These are phyloP conservation scores for Thraustotheca clavata DNA, from an alignment of 352 stramenopile species.

Conservation along the genomic window DNA sequence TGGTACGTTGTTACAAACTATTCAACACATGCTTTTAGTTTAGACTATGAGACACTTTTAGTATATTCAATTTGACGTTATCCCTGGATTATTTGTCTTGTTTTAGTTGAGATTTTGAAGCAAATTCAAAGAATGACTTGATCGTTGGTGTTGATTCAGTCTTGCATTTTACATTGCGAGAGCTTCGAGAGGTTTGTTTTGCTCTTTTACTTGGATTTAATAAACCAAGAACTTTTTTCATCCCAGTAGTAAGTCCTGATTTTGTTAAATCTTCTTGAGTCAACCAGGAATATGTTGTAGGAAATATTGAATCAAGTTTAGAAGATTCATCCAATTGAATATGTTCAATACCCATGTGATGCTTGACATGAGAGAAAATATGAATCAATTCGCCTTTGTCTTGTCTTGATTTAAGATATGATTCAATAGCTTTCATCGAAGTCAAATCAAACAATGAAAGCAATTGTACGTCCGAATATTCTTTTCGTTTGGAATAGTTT, in stretches of 20 bases:
- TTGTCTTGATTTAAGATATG: conserved; percentile 27
- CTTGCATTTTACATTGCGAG: conserved; percentile 11
- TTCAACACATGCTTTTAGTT: too few species aligned
- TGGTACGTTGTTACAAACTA: too few species aligned
- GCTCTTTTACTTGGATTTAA: conserved; percentile 21
- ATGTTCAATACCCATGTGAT: conserved; percentile 85
- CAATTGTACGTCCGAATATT: conserved; percentile 39
- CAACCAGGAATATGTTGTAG: conserved; percentile 46
- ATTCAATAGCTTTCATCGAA: not conserved
- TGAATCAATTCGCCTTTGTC: conserved; percentile 71
- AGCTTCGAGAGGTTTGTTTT: not conserved
- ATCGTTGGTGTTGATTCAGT: not conserved
- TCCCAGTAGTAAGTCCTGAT: conserved; percentile 77
- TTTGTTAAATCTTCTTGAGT: conserved; percentile 60
- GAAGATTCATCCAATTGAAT: conserved; percentile 39
- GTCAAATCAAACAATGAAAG: not conserved
- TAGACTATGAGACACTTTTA: too few species aligned
- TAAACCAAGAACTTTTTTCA: conserved; percentile 79
- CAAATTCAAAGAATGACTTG: conserved; percentile 12
- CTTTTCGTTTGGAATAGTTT: conserved; percentile 48
- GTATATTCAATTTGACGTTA: too few species aligned
- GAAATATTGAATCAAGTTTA: conserved; percentile 7
- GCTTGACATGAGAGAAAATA: conserved; percentile 88
- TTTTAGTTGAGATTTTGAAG: not conserved
- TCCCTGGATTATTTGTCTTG: too few species aligned